Evolutionary conservation across 176 grass and related monocot genomes (phyloP), one percentile per base, ranked within the genome.

Genomic region (Phoenix dactylifera): DNA sequence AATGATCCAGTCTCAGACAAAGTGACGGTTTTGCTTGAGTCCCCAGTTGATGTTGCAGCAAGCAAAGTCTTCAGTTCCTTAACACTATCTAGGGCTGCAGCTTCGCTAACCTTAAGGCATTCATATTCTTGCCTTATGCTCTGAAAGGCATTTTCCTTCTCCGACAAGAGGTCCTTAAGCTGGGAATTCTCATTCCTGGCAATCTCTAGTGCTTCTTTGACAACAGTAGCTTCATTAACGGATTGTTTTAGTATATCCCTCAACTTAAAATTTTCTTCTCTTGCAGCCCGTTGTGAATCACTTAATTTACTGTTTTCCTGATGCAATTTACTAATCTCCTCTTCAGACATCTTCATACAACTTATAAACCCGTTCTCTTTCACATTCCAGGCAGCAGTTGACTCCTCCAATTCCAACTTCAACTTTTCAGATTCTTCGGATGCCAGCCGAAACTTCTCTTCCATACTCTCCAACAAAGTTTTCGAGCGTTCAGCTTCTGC

Each of bases 181-280:
- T 65, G 57, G 69, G 75, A 82, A 55, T 85, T 98, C 51, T 98
- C 93, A 51, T 71, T 26, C 63, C 85, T 88, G 16, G 79, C 75
- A 56, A 77, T 85, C 76, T 88, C 76, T 39, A 92, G 17, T 10
- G 85, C 86, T 69, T 98, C 87, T 77, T 72, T 86, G 63, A 78
- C 76, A 55, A 79, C 68, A 26, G 60, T 83, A 44, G 80, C 88
- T 81, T 98, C 84, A 62, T 71, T 66, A 23, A 98, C 76, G 0
- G 81, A 82, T 62, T 85, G 87, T 69, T 98, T 98, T 50, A 92
- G 60, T 70, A 87, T 91, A 78, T 90, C 84, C 63, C 92, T 88
- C 57, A 88, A 26, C 65, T 75, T 82, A 22, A 78, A 72, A 30
- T 88, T 92, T 55, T 98, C 93, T 32, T 85, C 84, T 67, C 84